Base-by-base conservation (phyloP, 345 rosid genomes). In the Lagerstroemia speciosa region DNA sequence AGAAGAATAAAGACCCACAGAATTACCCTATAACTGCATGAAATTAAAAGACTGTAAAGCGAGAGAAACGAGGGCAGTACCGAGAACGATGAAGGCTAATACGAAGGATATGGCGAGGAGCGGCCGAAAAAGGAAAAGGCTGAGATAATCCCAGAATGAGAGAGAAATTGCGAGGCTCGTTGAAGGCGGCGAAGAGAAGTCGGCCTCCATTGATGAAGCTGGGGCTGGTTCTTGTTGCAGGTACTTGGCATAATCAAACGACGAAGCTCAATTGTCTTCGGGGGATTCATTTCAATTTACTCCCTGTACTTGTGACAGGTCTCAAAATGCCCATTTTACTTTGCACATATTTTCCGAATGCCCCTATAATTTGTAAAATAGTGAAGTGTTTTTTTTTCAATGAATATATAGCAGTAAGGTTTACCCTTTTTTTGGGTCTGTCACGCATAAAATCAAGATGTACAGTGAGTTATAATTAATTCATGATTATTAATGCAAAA, bases 101-200 rank as follows among this genome's bases (percentile, higher is more conserved):
- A 74, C 87, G 70, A 89, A 86, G 20, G 78, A 67, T 66, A 87
- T 61, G 91, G 91, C 88, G 3, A 83, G 77, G 75, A 78, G 26
- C 26, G 88, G 96, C n/a, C 91, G 91, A 32, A 87, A 4, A 40
- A 84, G 45, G 26, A 85, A 58, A 24, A 83, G 62, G 68, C 34
- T 50, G 29, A 79, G 36, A 75, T 76, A 71, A 69, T 77, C 80
- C 61, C 73, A 74, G 46, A 40, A 4, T 6, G 67, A 72, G 52
- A 67, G 64, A 60, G 76, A 62, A 63, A 45, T 61, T 33, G 27
- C 36, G 19, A 66, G 19, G 48, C 38, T 17, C 27, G 73, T 17
- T n/a, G 79, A 52, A 36, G 77, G 65, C 20, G 77, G 65, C 20
- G 73, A 66, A 45, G 34, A 60, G 64, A 29, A 1, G 64, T n/a